phyloP scores from a whole-genome alignment of 2,329 filamentous ascomycete genomes.

The Aureobasidium sp. region DNA sequence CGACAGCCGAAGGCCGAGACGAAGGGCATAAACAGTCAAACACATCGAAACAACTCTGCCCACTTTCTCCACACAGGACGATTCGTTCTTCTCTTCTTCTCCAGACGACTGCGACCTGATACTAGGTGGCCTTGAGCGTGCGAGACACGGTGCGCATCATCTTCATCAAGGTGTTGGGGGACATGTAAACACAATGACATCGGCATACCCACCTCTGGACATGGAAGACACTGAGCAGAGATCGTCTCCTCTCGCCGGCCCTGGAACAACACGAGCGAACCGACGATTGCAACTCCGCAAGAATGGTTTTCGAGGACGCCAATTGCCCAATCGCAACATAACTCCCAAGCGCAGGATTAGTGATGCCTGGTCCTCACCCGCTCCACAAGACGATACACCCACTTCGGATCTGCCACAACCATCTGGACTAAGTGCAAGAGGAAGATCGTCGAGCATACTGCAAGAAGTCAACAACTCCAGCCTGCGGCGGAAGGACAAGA shows the following conservation, averaged over 20 bases:
- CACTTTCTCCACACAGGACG: not conserved
- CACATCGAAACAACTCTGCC: not conserved
- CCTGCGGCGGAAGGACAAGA: constrained; percentile 19
- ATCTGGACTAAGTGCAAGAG: not conserved
- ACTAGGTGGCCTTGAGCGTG: not conserved
- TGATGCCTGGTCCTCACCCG: constrained; percentile 17
- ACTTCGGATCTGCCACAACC: constrained; percentile 16
- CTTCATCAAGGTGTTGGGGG: constrained; percentile 4
- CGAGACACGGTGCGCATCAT: not conserved
- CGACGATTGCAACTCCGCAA: constrained; percentile 29
- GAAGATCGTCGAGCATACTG: constrained; percentile 15
- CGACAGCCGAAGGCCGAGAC: constrained; percentile 5
- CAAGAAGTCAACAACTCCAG: constrained; percentile 20
- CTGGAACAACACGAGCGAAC: constrained; percentile 23
- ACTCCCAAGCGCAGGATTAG: constrained; percentile 24
- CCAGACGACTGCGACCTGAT: not conserved
- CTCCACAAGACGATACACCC: constrained; percentile 21
- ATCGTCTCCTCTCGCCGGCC: constrained; percentile 16
- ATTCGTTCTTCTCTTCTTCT: not conserved
- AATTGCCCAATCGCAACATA: constrained; percentile 26
- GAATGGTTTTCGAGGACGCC: constrained; percentile 28
- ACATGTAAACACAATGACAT: not conserved
- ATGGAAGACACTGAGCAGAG: not conserved
- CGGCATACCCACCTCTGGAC: not conserved
- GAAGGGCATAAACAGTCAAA: not conserved